Percentiles rank a stretch among this genome's conserved stretches.
phyloP scores from a whole-genome alignment of 2,329 filamentous ascomycete genomes.

The Arthrinium puccinioides region DNA sequence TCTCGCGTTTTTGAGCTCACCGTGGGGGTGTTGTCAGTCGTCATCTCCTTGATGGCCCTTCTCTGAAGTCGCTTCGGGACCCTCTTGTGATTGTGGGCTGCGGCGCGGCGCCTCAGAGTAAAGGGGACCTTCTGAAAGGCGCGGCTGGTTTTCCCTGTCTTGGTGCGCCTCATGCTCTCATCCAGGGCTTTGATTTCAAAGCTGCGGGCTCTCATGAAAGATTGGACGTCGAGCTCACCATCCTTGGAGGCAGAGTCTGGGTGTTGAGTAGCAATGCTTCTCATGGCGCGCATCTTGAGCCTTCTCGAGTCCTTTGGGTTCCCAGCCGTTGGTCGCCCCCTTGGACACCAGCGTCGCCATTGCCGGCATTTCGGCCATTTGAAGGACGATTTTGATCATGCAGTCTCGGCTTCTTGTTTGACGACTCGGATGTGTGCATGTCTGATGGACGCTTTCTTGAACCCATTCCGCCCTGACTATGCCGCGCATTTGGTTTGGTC shows the following conservation, averaged over 20 bases:
- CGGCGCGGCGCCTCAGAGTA: constrained; percentile 76
- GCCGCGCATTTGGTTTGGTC: background rate
- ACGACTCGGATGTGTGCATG: constrained; percentile 1
- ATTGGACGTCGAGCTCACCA: constrained; percentile 78
- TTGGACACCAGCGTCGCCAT: constrained; percentile 10
- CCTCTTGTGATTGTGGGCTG: constrained; percentile 89
- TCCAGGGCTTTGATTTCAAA: constrained; percentile 86
- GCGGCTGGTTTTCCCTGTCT: constrained; percentile 52
- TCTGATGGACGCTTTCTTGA: constrained; percentile 8
- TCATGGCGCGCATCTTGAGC: background rate
- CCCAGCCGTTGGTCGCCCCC: background rate
- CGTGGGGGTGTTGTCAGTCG: constrained; percentile 83
- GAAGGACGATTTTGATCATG: background rate
- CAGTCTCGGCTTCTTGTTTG: constrained; percentile 3
- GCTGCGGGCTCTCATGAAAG: constrained; percentile 78
- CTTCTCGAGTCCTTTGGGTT: background rate
- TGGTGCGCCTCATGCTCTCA: constrained; percentile 70
- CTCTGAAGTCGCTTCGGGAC: constrained; percentile 71
- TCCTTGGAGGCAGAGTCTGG: constrained; percentile 48
- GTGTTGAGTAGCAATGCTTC: constrained; percentile 42
- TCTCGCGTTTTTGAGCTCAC: constrained; percentile 59
- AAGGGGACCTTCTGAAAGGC: constrained; percentile 90
- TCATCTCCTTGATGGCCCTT: constrained; percentile 68
- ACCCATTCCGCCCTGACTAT: background rate
- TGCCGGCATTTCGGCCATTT: constrained; percentile 8